phyloP scores from a whole-genome alignment of 2,329 filamentous ascomycete genomes.

The Pestalotiopsis sp. region DNA sequence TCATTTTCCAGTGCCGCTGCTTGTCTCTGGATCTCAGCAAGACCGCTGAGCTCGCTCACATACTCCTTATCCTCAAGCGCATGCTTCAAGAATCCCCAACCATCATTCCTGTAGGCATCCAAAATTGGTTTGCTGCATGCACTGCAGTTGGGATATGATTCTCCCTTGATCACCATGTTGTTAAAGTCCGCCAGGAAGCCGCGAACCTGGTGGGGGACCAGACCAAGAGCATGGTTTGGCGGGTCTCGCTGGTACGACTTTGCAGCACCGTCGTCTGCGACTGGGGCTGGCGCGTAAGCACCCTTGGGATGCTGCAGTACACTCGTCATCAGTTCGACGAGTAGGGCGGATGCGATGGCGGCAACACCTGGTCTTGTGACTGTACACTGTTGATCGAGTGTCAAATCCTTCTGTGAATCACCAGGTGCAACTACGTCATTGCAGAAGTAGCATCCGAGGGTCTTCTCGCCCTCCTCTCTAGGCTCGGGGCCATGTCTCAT shows the following conservation, averaged over 20 bases:
- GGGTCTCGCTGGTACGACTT: conserved; percentile 54
- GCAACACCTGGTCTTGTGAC: conserved; percentile 93
- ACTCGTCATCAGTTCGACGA: conserved; percentile 88
- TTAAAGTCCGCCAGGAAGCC: conserved; percentile 75
- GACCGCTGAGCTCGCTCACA: conserved; percentile 65
- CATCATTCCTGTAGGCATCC: conserved; percentile 63
- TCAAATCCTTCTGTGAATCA: conserved; percentile 93
- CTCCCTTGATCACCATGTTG: conserved; percentile 71
- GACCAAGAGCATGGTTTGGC: conserved; percentile 60
- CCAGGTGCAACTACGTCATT: conserved; percentile 95
- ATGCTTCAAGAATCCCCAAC: conserved; percentile 76
- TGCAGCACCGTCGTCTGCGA: conserved; percentile 35
- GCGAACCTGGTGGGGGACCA: conserved; percentile 78
- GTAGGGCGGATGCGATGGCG: conserved; percentile 84
- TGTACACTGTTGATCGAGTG: conserved; percentile 96
- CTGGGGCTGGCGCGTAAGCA: conserved; percentile 60
- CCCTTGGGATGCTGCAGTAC: conserved; percentile 82
- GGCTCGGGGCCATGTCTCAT: conserved; percentile 86
- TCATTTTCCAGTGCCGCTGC: conserved; percentile 28
- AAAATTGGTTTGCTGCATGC: conserved; percentile 75
- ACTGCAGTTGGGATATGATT: conserved; percentile 78
- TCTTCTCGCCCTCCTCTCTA: conserved; percentile 54
- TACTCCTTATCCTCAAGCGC: conserved; percentile 76
- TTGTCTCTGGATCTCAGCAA: conserved; percentile 33
- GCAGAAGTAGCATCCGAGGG: conserved; percentile 96